These are phyloP conservation scores for Pseudocercospora macadamiae DNA, from an alignment of 2,329 filamentous ascomycete species.

Conservation along the genomic window DNA sequence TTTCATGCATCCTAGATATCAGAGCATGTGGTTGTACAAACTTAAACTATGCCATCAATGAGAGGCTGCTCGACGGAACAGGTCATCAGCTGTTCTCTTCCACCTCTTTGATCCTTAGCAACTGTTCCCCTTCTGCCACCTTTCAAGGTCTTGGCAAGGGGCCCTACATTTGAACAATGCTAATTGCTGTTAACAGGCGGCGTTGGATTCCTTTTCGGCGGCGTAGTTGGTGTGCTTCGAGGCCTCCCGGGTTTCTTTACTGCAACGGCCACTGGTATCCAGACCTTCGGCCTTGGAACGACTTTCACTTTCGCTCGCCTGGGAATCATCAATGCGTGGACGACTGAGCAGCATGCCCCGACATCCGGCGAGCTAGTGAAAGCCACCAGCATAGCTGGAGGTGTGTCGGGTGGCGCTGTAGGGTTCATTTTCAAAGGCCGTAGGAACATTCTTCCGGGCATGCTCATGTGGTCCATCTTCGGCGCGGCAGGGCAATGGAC, in stretches of 20 bases:
- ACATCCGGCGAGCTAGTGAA: conserved; percentile 59
- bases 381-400: conserved; percentile 72
- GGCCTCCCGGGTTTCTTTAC: conserved; percentile 70
- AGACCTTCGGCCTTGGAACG: conserved; percentile 78
- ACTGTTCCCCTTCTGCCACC: conserved; percentile 18
- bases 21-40: no score
- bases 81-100: no score
- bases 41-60: no score
- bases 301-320: conserved; percentile 69
- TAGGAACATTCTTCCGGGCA: conserved; percentile 58
- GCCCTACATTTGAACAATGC: no score
- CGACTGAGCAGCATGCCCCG: conserved; percentile 17
- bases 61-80: no score
- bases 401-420: conserved; percentile 60
- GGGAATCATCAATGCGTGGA: conserved; percentile 43
- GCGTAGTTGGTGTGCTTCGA: conserved; percentile 56
- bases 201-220: conserved; percentile 63
- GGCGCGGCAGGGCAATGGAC: conserved; percentile 60
- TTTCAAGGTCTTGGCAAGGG: no score
- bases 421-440: conserved; percentile 63
- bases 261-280: conserved; percentile 70
- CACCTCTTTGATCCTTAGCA: no score
- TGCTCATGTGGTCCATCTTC: conserved; percentile 61
- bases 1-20: no score
- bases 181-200: no score